Conservation (phyloP, 2,329 filamentous ascomycete genomes). For the Pestalotiopsis sp. region DNA sequence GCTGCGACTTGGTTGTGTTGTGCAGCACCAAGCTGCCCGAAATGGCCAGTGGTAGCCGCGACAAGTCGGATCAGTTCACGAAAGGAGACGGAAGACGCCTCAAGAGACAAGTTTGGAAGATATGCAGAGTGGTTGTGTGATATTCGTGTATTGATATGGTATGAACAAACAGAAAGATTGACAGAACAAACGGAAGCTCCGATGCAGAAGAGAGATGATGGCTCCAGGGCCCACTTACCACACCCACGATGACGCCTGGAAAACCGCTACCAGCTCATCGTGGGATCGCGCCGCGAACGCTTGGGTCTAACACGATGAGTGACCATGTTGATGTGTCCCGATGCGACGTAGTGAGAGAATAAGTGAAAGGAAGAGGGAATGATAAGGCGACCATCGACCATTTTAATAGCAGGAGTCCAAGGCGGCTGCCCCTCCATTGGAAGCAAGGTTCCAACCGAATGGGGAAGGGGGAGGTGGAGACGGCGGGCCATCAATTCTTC, state of each 20-base stretch:
- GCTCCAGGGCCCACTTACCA: not conserved
- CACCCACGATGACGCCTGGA: not conserved
- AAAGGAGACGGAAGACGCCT: not conserved
- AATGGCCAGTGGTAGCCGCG: not conserved
- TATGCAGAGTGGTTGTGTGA: not conserved
- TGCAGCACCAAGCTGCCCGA: not conserved
- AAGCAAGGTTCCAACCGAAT: not conserved
- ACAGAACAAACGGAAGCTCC: not conserved
- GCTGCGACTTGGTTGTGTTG: not conserved
- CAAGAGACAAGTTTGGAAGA: no score
- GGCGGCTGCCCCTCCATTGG: not conserved
- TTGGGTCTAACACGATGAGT: not conserved
- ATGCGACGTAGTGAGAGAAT: not conserved
- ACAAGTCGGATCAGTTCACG: not conserved
- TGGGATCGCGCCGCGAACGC: not conserved
- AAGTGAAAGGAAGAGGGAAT: not conserved
- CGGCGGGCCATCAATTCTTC: not conserved
- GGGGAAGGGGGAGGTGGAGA: not conserved
- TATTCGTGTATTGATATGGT: not conserved
- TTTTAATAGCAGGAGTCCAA: not conserved
- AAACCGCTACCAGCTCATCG: not conserved
- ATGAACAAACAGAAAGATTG: not conserved
- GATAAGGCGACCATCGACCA: not conserved
- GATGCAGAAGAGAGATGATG: not conserved
- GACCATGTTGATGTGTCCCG: not conserved